Base-by-base conservation (phyloP, 78 protist genomes). In the Neovahlkampfia damariscottae region DNA sequence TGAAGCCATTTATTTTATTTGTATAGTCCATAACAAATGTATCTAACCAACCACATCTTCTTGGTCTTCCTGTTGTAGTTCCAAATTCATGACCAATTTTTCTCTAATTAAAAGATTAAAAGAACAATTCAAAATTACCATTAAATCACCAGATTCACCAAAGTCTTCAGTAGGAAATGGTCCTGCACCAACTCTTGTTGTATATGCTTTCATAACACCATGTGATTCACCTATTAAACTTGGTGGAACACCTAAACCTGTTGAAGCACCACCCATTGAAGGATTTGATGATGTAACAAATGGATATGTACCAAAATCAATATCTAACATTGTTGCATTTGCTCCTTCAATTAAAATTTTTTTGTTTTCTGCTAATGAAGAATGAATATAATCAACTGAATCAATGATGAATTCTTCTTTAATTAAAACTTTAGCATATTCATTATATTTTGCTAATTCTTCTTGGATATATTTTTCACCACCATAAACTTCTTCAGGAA, bases 191-290 rank as follows among this genome's bases (percentile, higher is more conserved):
- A 90, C 96, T 6, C 95, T 79, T 27, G 97, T 92, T 19, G 96
- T 90, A 83, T 93, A 93, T 1, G 95, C 94, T 90, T 93, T 93
- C 84, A 93, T 93, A 19, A 93, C 97, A 72, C 94, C 97, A 27
- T 82, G 70, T 41, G 87, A 84, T 36, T 80, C 40, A 0, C 79
- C 77, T 6, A 90, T 70, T 72, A 79, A 79, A 62, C 70, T 71
- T 40, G 93, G 95, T 7, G 95, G 84, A 31, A 89, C 72, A 70
- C 95, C 95, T n/a, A 81, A 39, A 37, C 84, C 97, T 30, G 94
- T 88, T 70, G 84, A 75, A 31, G 90, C 93, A 32, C 94, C 94
- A 34, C 97, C 97, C 10, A 80, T 87, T 1, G 87, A 78, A 31
- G 94, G 72, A n/a, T 75, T 83, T 0, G 93, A 87, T 8, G 97